These are phyloP conservation scores for Coemansia sp. DNA, from an alignment of 192 early-diverging fungal genomes.

Conservation along the genomic window DNA sequence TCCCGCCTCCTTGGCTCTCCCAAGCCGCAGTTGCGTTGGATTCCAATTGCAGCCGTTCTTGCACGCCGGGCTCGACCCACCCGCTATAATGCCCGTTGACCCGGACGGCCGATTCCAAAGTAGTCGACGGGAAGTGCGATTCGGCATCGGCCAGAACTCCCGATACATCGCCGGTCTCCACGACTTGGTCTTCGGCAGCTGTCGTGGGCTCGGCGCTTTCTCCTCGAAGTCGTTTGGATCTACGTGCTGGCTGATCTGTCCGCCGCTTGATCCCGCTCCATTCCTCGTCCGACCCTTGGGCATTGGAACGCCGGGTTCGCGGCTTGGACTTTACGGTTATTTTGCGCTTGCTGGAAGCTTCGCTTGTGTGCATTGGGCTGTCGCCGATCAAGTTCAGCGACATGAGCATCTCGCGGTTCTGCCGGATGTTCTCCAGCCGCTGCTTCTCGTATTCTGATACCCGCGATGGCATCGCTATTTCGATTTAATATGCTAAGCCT, in stretches of 20 bases:
- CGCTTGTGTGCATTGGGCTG: conserved; percentile 1
- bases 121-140: conserved; percentile 55
- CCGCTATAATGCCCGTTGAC: conserved; percentile 64
- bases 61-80: conserved; percentile 61
- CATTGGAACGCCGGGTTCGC: background rate
- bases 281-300: conserved; percentile 1
- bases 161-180: conserved; percentile 39
- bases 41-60: conserved; percentile 61
- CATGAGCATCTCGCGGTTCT: conserved; percentile 60
- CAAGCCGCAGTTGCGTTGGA: conserved; percentile 61
- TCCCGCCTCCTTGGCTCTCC: conserved; percentile 74
- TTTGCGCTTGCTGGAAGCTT: conserved; percentile 6
- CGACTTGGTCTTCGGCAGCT: conserved; percentile 20
- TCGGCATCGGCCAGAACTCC: conserved; percentile 52
- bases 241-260: conserved; percentile 19
- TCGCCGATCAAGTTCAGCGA: conserved; percentile 42
- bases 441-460: conserved; percentile 52
- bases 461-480: conserved; percentile 8
- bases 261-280: conserved; percentile 15
- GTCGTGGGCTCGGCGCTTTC: conserved; percentile 40
- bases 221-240: conserved; percentile 43
- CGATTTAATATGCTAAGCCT: too few relatives aligned
- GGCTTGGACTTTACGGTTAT: conserved; percentile 4
- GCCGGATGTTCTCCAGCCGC: conserved; percentile 61
- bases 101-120: conserved; percentile 53